These are phyloP conservation scores for Colletotrichum sp. DNA, from an alignment of 2,329 filamentous ascomycete species.

Conservation along the genomic window DNA sequence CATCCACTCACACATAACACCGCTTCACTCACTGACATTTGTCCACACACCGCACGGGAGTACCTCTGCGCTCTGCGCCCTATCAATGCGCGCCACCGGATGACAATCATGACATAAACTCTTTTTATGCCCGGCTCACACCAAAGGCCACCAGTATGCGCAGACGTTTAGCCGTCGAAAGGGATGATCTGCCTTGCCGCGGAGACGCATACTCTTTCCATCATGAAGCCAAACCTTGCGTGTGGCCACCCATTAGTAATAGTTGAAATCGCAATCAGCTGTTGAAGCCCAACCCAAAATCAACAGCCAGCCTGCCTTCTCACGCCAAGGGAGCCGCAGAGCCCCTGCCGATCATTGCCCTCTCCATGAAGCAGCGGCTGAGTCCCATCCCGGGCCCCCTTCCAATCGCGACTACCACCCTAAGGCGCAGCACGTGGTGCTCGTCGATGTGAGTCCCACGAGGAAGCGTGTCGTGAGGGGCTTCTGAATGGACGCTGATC, in stretches of 20 bases:
- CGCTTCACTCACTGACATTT: background rate
- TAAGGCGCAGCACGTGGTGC: conserved; percentile 10
- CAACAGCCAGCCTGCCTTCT: background rate
- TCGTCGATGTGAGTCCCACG: background rate
- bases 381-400: background rate
- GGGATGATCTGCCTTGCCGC: background rate
- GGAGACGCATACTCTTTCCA: background rate
- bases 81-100: background rate
- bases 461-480: background rate
- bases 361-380: background rate
- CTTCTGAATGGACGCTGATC: background rate
- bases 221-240: background rate
- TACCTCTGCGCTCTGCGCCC: background rate
- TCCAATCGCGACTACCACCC: background rate
- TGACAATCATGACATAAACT: background rate
- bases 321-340: background rate
- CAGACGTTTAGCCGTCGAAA: background rate
- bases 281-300: background rate
- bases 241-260: background rate
- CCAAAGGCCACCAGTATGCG: background rate
- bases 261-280: background rate
- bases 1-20: background rate
- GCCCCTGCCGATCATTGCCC: conserved; percentile 8
- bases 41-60: background rate
- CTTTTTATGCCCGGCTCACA: background rate